Evolutionary conservation across 2,329 filamentous ascomycete genomes (phyloP).

Genomic region (Botrytis deweyae): DNA sequence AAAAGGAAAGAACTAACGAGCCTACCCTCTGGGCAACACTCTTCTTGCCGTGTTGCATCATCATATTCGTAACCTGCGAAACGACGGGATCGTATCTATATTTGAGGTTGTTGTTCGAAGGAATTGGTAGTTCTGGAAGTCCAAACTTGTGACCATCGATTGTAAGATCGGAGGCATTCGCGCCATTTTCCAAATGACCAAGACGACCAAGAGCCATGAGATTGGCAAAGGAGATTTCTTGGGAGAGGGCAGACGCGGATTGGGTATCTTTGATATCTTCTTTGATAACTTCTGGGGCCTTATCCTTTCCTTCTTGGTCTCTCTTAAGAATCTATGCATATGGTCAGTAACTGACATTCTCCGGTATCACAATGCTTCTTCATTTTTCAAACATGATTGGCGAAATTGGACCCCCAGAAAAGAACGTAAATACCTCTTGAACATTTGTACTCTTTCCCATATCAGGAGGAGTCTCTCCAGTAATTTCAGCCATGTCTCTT

Average conservation of each 20-base stretch:
- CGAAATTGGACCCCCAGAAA: not conserved
- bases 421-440: conserved; percentile 53
- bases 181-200: conserved; percentile 36
- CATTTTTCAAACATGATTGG: not conserved
- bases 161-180: conserved; percentile 30
- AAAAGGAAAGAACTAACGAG: conserved; percentile 32
- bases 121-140: conserved; percentile 65
- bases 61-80: conserved; percentile 80
- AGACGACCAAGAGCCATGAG: conserved; percentile 35
- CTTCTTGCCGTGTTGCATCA: conserved; percentile 92
- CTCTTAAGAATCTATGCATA: conserved; percentile 58
- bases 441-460: conserved; percentile 64
- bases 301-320: conserved; percentile 59
- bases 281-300: conserved; percentile 66
- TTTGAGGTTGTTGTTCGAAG: conserved; percentile 63
- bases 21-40: conserved; percentile 81
- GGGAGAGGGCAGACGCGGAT: not conserved
- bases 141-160: conserved; percentile 61
- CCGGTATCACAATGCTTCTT: conserved; percentile 28
- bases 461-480: conserved; percentile 58
- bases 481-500: conserved; percentile 57
- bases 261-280: conserved; percentile 48
- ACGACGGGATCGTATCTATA: conserved; percentile 83
- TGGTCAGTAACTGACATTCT: conserved; percentile 22
- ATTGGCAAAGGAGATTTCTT: conserved; percentile 38